Evolutionary conservation across 2,329 filamentous ascomycete species (phyloP).

Genomic region (Gremmenia infestans): DNA sequence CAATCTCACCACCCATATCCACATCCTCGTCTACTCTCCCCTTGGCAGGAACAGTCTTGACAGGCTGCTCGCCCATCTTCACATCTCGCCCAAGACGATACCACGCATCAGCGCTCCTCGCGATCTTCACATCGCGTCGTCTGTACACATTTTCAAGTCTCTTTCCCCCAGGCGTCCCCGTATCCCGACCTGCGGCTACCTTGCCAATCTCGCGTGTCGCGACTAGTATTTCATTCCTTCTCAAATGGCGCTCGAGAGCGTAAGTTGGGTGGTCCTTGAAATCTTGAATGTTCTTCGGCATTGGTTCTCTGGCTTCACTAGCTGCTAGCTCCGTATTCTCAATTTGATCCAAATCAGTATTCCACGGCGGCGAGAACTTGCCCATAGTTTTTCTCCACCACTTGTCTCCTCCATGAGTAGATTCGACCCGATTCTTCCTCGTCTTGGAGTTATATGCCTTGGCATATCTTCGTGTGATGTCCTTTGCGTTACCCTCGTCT

Average conservation of each 20-base stretch:
- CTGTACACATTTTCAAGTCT: constrained; percentile 75
- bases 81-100: constrained; percentile 81
- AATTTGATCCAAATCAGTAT: constrained; percentile 70
- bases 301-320: constrained; percentile 69
- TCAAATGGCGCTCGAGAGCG: constrained; percentile 79
- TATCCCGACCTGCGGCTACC: constrained; percentile 60
- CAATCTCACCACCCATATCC: constrained; percentile 36
- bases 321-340: constrained; percentile 73
- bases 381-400: constrained; percentile 53
- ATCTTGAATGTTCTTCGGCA: constrained; percentile 81
- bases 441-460: constrained; percentile 92
- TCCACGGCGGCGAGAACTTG: constrained; percentile 39
- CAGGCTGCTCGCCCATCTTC: constrained; percentile 70
- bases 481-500: constrained; percentile 68
- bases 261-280: constrained; percentile 83
- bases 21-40: constrained; percentile 31
- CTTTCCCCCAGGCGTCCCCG: constrained; percentile 26
- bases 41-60: constrained; percentile 63
- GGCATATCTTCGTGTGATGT: constrained; percentile 83
- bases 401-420: constrained; percentile 41
- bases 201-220: constrained; percentile 69
- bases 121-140: constrained; percentile 71
- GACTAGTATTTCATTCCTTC: constrained; percentile 74
- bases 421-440: constrained; percentile 71
- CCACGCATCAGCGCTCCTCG: constrained; percentile 82